Base-by-base conservation (phyloP, 371 early-diverging fungal species). In the Haplosporangium sp. region DNA sequence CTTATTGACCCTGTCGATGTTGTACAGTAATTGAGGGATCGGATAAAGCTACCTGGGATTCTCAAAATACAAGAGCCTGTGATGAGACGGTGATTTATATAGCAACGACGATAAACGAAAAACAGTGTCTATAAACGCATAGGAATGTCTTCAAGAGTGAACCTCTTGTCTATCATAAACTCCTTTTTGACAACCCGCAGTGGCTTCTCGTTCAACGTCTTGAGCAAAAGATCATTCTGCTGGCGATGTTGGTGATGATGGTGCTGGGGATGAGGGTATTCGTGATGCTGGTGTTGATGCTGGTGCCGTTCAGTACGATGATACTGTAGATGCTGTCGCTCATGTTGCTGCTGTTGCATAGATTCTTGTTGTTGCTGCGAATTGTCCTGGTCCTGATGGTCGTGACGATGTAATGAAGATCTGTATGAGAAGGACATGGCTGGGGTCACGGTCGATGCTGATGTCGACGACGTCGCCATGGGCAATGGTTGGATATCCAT, bases 61-160 rank as follows among this genome's bases (percentile, higher is more conserved):
- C 29, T 29, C 29, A 29, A 29, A 29, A 29, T 29, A 29, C 29
- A 29, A 29, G 29, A 29, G 29, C 29, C 29, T 29, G 4, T 29
- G 29, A 29, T 29, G 29, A 29, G 29, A 4, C 29, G 29, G 4
- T 4, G 29, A 2, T 29, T 29, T 29, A 29, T 29, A 29, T 1
- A 59, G n/a, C n/a, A n/a, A 18, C 36, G 37, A 20, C 52, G 36
- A 53, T 37, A 46, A 48, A 59, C 12, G 16, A 41, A 36, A 3
- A 29, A 6, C 5, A n/a, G 37, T 36, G 6, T 62, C 48, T 71
- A 71, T 47, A 71, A 36, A 18, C 48, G 75, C 63, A 70, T 59
- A 18, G 76, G 76, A 13, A 76, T 76, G 7, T 76, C 76, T 41
- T 76, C 76, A 5, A 76, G 71, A 5, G 57, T 38, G n/a, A 76